A percentile compares a stretch with the other conserved stretches of the same genome.
phyloP scores from a whole-genome alignment of 768 basidiomycete genomes.

The Podaxis sp. region DNA sequence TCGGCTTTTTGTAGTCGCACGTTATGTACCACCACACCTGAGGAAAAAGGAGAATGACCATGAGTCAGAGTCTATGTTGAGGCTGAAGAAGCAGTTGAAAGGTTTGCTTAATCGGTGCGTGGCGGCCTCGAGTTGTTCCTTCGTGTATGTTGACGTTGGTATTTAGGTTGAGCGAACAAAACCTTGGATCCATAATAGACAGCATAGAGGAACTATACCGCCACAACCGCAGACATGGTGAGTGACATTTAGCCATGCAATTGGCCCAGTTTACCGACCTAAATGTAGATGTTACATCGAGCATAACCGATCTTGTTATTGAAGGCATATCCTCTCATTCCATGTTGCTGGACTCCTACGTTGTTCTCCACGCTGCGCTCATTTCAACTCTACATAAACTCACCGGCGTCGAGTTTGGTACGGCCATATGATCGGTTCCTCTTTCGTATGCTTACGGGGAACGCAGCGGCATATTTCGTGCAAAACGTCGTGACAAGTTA shows the following conservation, averaged over 20 bases:
- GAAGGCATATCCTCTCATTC: constrained; percentile 77
- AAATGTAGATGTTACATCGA: constrained; percentile 71
- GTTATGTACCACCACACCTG: constrained; percentile 81
- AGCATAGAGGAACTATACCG: constrained; percentile 76
- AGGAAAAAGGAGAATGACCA: constrained; percentile 33
- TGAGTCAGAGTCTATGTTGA: constrained; percentile 37
- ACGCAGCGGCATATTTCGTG: constrained; percentile 75
- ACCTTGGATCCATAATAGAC: constrained; percentile 69
- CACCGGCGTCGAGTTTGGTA: constrained; percentile 87
- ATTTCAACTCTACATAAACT: constrained; percentile 77
- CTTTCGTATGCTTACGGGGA: not conserved
- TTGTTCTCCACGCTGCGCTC: constrained; percentile 83
- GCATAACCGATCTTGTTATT: constrained; percentile 71
- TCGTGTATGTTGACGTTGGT: not conserved
- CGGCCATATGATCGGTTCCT: constrained; percentile 17
- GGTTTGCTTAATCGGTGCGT: constrained; percentile 82
- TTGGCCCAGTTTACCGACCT: not conserved
- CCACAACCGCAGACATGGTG: constrained; percentile 74
- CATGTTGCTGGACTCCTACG: constrained; percentile 82
- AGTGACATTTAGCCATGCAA: constrained; percentile 9
- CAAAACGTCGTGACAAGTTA: constrained; percentile 68
- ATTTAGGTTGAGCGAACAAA: constrained; percentile 83
- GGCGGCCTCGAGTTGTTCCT: not conserved
- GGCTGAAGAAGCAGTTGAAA: constrained; percentile 74
- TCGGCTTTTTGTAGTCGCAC: constrained; percentile 27